Percentiles rank a stretch among this genome's conserved stretches.
Evolutionary conservation across 352 stramenopile species (phyloP).

Genomic region (Phytophthora fragariae): DNA sequence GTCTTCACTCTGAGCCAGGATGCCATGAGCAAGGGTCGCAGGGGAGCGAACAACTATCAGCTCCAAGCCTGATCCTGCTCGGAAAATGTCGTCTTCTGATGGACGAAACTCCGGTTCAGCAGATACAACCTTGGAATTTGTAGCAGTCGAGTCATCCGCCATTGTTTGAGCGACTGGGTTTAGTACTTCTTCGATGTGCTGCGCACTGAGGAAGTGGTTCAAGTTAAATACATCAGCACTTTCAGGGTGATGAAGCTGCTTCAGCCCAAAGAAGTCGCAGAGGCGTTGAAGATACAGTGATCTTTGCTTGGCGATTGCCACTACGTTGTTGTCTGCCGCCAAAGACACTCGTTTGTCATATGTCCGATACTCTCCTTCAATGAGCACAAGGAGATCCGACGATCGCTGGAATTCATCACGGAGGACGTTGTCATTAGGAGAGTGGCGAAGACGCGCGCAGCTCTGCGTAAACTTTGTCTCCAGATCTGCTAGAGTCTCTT

Average conservation of each 20-base stretch:
- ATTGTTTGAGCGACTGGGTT: conserved; percentile 3
- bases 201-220: conserved; percentile 56
- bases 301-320: conserved; percentile 55
- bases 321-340: conserved; percentile 63
- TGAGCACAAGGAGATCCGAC: conserved; percentile 60
- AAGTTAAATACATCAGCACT: conserved; percentile 45
- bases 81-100: conserved; percentile 26
- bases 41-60: conserved; percentile 32
- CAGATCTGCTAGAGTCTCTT: conserved; percentile 51
- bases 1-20: conserved; percentile 39
- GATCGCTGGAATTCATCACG: conserved; percentile 64
- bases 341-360: conserved; percentile 62
- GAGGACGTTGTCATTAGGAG: conserved; percentile 67
- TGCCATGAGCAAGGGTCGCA: conserved; percentile 35
- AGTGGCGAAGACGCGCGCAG: conserved; percentile 73
- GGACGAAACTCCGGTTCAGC: not conserved
- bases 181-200: conserved; percentile 57
- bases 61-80: conserved; percentile 33
- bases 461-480: conserved; percentile 60
- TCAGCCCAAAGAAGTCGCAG: conserved; percentile 58
- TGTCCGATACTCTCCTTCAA: conserved; percentile 82
- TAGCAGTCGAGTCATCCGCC: not conserved
- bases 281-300: conserved; percentile 55
- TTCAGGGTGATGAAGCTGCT: conserved; percentile 6
- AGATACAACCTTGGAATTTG: not conserved